These are phyloP conservation scores for Neurospora sp. DNA, from an alignment of 495 filamentous ascomycete genomes.

Conservation along the genomic window DNA sequence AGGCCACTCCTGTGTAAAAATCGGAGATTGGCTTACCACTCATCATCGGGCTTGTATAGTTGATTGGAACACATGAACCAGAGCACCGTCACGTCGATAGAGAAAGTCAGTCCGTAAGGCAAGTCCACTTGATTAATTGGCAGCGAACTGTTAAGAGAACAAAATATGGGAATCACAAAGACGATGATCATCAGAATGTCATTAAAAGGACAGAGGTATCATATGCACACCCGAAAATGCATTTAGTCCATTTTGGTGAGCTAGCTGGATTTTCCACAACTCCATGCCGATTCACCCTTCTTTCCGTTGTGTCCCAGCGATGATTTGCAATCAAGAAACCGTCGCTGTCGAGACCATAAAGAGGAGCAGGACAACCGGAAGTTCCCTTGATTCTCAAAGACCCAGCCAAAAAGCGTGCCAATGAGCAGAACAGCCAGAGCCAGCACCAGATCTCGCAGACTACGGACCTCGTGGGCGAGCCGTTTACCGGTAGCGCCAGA, in stretches of 20 bases:
- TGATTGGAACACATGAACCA: not conserved
- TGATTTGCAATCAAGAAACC: not conserved
- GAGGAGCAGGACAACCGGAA: not conserved
- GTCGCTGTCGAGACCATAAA: not conserved
- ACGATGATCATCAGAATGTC: not conserved
- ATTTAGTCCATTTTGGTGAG: not conserved
- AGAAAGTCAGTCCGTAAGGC: not conserved
- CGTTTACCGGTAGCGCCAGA: conserved; percentile 72
- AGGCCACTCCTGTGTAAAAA: not conserved
- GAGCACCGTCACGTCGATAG: not conserved
- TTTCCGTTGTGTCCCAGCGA: not conserved
- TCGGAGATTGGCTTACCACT: not conserved
- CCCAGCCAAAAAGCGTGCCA: not conserved
- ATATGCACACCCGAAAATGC: not conserved
- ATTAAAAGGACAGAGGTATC: not conserved
- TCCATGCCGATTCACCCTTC: not conserved
- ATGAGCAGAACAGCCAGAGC: conserved; percentile 17
- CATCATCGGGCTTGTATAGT: not conserved
- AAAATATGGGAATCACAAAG: not conserved
- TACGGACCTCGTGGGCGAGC: conserved; percentile 7
- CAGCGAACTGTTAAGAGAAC: not conserved
- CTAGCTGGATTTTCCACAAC: not conserved
- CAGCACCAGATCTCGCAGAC: conserved; percentile 4
- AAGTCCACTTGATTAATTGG: not conserved
- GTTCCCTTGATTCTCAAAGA: not conserved